phyloP scores from a whole-genome alignment of 164 flowering plant genomes.

The Sedum album region DNA sequence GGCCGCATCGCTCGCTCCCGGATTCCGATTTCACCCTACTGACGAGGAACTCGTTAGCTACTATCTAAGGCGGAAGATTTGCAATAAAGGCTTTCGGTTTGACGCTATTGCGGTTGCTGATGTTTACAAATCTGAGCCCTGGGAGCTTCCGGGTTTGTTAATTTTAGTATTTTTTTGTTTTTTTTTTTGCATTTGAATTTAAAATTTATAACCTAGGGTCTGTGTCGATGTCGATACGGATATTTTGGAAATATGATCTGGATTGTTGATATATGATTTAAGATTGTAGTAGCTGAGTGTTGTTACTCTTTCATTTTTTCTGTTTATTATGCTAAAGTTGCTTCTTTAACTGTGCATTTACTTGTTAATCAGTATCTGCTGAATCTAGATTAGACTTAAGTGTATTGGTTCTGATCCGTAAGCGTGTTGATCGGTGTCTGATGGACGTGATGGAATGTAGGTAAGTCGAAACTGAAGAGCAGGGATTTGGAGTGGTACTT shows the following conservation, averaged over 20 bases:
- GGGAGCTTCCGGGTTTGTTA: conserved; percentile 26
- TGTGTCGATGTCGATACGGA: no score
- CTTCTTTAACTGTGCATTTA: background rate
- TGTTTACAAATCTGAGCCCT: conserved; percentile 32
- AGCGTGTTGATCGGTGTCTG: no score
- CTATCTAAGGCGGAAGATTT: conserved; percentile 28
- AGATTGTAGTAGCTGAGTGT: background rate
- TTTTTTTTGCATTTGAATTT: background rate
- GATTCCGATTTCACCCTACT: conserved; percentile 14
- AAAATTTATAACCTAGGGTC: background rate
- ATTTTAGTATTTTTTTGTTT: background rate
- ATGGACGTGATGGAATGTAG: conserved; percentile 11
- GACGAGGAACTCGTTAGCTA: conserved; percentile 34
- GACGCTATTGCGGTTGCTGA: conserved; percentile 27
- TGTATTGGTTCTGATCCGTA: background rate
- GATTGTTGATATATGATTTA: background rate
- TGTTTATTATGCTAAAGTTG: background rate
- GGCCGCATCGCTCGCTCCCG: conserved; percentile 8
- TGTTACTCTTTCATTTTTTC: no score
- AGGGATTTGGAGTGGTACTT: conserved; percentile 44
- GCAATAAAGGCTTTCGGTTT: conserved; percentile 19
- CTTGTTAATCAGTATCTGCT: background rate
- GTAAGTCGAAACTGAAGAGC: conserved; percentile 26
- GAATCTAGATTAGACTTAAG: background rate
- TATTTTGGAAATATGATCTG: background rate